Conservation (phyloP, 306 rosid genomes). For the Luffa acutangula region DNA sequence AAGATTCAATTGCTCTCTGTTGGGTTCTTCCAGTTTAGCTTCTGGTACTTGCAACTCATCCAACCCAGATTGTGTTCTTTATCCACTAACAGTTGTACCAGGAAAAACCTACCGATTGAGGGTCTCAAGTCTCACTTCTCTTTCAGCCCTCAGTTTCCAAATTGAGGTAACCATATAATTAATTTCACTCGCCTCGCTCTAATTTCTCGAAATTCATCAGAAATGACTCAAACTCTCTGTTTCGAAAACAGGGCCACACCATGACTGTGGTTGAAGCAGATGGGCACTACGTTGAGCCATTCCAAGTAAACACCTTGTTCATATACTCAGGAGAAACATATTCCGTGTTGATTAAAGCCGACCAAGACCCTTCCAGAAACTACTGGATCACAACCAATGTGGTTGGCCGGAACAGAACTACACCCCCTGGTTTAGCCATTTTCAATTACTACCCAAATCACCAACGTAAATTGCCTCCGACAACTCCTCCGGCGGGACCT, state of each 20-base stretch:
- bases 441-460: constrained; percentile 84
- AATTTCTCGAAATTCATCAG: background rate
- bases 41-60: constrained; percentile 36
- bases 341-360: constrained; percentile 60
- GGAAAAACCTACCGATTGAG: constrained; percentile 66
- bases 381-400: constrained; percentile 65
- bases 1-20: constrained; percentile 52
- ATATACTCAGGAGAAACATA: constrained; percentile 88
- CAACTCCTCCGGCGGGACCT: constrained; percentile 43
- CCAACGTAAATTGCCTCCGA: constrained; percentile 42
- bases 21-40: constrained; percentile 18
- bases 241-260: constrained; percentile 58
- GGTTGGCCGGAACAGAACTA: constrained; percentile 44
- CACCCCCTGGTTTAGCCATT: constrained; percentile 54
- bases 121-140: constrained; percentile 54
- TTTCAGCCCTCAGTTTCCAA: constrained; percentile 76
- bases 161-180: constrained; percentile 43
- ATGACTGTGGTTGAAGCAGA: constrained; percentile 94
- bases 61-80: constrained; percentile 57
- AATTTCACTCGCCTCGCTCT: background rate
- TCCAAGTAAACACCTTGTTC: constrained; percentile 53
- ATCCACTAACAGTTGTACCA: constrained; percentile 35
- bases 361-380: constrained; percentile 67
- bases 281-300: constrained; percentile 84
- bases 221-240: background rate